A percentile compares a stretch with the other conserved stretches of the same genome.
These are phyloP conservation scores for Quercus parvula DNA, from an alignment of 306 rosid genomes.

Conservation along the genomic window DNA sequence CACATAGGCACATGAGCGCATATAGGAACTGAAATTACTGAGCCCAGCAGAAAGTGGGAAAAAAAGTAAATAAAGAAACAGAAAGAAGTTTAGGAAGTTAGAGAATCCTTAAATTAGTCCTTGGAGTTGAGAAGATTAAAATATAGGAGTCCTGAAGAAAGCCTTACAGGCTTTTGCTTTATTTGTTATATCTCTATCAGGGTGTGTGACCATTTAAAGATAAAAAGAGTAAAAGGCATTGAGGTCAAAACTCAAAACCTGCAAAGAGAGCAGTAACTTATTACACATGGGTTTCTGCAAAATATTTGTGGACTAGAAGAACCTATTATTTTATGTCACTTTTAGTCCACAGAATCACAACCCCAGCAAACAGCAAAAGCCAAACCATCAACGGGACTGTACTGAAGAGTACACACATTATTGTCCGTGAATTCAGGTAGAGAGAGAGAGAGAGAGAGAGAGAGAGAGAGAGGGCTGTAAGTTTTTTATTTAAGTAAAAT, in stretches of 20 bases:
- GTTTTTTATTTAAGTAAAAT: not conserved
- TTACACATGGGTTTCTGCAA: slow-evolving; percentile 46
- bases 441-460: not conserved
- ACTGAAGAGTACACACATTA: slow-evolving; percentile 49
- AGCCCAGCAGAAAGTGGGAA: not conserved
- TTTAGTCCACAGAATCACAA: slow-evolving; percentile 43
- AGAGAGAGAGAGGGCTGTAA: not conserved
- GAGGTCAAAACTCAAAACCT: slow-evolving; percentile 36
- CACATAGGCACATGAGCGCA: too few species aligned
- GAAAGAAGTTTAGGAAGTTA: not conserved
- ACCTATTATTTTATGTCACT: slow-evolving; percentile 23
- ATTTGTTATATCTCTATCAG: not conserved
- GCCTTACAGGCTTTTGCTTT: not conserved
- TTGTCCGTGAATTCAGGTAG: slow-evolving; percentile 47
- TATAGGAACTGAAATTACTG: not conserved
- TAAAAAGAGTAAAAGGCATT: not conserved
- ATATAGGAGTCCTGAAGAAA: not conserved
- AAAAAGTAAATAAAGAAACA: too few species aligned
- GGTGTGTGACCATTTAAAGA: not conserved
- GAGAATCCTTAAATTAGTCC: not conserved
- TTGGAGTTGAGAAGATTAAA: not conserved
- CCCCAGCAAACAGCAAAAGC: slow-evolving; percentile 43
- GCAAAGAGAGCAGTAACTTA: not conserved
- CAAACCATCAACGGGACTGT: slow-evolving; percentile 49
- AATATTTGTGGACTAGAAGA: slow-evolving; percentile 19